Percentiles rank a stretch among this genome's conserved stretches.
Conservation (phyloP, 2,329 filamentous ascomycete species). For the Polychaeton citri region DNA sequence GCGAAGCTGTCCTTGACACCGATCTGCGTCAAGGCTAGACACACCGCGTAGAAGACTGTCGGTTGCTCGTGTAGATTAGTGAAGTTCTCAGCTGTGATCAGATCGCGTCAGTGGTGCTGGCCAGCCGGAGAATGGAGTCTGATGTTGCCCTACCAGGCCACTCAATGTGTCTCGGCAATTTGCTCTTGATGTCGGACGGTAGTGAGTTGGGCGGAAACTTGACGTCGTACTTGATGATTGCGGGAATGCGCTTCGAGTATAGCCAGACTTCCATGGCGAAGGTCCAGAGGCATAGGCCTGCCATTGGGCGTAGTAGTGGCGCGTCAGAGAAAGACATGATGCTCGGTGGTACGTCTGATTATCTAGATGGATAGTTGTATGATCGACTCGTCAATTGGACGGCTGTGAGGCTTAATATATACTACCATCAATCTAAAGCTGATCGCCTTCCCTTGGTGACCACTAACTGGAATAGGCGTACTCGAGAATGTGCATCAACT, state of each 20-base stretch:
- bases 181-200: conserved; percentile 6
- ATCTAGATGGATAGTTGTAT: too few relatives aligned
- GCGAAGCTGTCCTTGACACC: conserved; percentile 16
- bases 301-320: conserved; percentile 1
- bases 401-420: too few relatives aligned
- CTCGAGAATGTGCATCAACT: too few relatives aligned
- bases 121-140: conserved; percentile 1
- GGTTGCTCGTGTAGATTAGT: conserved; percentile 33
- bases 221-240: conserved; percentile 18
- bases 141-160: background rate
- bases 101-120: conserved; percentile 7
- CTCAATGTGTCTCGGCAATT: conserved; percentile 5
- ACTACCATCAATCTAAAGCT: too few relatives aligned
- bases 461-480: too few relatives aligned
- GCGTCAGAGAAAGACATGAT: too few relatives aligned
- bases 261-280: conserved; percentile 30
- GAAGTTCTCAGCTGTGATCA: conserved; percentile 30
- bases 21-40: conserved; percentile 23
- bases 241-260: conserved; percentile 27
- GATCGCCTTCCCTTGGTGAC: too few relatives aligned
- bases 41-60: conserved; percentile 30
- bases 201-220: conserved; percentile 4
- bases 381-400: too few relatives aligned
- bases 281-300: conserved; percentile 27
- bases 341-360: too few relatives aligned